Evolutionary conservation across 768 basidiomycete species (phyloP), one percentile per base, ranked within the genome.

Genomic region (Ramaria sp.): DNA sequence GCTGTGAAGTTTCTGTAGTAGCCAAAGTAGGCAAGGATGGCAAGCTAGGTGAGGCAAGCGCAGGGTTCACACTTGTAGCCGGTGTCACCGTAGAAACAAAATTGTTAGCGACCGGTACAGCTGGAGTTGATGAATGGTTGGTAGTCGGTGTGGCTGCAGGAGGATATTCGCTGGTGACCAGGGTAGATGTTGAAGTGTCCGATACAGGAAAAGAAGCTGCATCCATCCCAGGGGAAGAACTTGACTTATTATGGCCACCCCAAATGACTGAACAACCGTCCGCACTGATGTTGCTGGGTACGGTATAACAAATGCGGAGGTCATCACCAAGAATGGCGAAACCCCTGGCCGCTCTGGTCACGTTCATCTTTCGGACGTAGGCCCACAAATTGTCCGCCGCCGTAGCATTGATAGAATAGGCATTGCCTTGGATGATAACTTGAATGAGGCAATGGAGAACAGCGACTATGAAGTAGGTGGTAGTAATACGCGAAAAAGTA

Each of bases 391-490:
- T 74, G 25, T 63, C 55, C 27, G 78, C 76, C 5, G 85, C 83
- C 18, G 73, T 59, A 8, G 73, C 73, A 60, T 88, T 88, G 67
- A 78, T 78, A 12, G 71, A 70, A 69, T 82, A 83, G 10, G 82
- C 85, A 51, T 75, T 74, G 49, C 74, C 76, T 68, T 89, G 87
- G 44, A 90, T 71, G 25, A 76, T 70, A 59, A 88, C 71, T 66
- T 88, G 87, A 56, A 86, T 64, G 54, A 75, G 59, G 60, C 82
- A 86, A 64, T 88, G 83, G 43, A 78, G 48, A 50, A 83, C 55
- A 20, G 86, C 82, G 64, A 88, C 84, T 42, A 73, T 52, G 62
- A 86, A 78, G 65, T 87, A 90, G 61, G 78, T 61, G 57, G 74
- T 69, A 18, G 86, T 82, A 51, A 84, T 70, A 36, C 73, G 74